Conservation (phyloP, 805 yeast species). For the Clavispora fructus region DNA sequence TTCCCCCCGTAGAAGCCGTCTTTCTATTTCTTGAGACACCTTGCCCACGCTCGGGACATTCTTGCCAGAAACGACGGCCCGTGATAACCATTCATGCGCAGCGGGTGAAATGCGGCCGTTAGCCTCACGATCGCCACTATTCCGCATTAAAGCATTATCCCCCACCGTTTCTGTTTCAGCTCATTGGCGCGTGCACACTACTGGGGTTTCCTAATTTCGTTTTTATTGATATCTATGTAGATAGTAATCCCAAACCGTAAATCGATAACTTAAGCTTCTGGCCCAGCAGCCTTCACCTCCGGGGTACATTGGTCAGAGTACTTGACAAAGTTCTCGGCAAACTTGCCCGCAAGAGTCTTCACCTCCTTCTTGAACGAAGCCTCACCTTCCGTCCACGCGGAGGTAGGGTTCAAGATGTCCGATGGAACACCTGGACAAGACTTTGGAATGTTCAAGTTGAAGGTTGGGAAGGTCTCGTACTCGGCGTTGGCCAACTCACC, state of each 20-base stretch:
- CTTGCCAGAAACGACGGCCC: not conserved
- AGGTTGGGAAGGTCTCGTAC: conserved; percentile 79
- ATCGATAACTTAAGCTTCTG: conserved; percentile 33
- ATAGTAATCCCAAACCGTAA: not conserved
- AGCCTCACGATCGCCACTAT: not conserved
- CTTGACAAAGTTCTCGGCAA: conserved; percentile 80
- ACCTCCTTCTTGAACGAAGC: conserved; percentile 35
- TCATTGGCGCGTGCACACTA: not conserved
- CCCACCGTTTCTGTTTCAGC: too few species aligned
- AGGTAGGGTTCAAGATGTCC: conserved; percentile 81
- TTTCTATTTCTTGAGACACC: too few species aligned
- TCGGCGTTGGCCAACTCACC: conserved; percentile 79
- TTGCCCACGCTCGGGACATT: not conserved
- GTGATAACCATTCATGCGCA: not conserved
- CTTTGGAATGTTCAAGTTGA: conserved; percentile 84
- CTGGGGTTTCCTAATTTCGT: not conserved
- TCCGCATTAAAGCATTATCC: not conserved
- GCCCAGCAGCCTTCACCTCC: conserved; percentile 94
- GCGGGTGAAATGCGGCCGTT: not conserved
- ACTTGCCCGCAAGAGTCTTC: conserved; percentile 66
- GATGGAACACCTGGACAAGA: conserved; percentile 76
- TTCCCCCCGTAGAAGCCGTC: too few species aligned
- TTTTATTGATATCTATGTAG: not conserved
- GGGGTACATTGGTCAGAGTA: conserved; percentile 76
- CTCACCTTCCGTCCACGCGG: conserved; percentile 58